A percentile compares a stretch with the other conserved stretches of the same genome.
These are phyloP conservation scores for Euryodendron excelsum DNA, from an alignment of 148 eudicot species.

Conservation along the genomic window DNA sequence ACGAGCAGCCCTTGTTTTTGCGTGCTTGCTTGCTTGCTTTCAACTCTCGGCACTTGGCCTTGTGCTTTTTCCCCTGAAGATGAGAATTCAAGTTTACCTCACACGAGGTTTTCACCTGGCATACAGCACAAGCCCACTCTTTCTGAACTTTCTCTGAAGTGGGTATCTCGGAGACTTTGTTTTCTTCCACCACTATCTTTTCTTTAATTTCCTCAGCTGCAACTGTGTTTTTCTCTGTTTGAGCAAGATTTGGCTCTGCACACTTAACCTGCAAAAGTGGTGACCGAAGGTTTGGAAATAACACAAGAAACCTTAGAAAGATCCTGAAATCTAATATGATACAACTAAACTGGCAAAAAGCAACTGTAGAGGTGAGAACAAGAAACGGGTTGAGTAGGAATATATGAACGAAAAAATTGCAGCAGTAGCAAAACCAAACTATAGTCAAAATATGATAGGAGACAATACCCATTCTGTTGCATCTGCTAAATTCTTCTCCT, in stretches of 20 bases:
- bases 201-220: background rate
- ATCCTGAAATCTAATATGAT: background rate
- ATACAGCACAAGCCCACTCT: conserved; percentile 26
- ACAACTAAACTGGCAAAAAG: background rate
- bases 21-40: background rate
- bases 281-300: no score
- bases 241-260: background rate
- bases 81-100: conserved; percentile 16
- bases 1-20: background rate
- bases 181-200: background rate
- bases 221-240: background rate
- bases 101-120: conserved; percentile 7
- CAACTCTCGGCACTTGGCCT: background rate
- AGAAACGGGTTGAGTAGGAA: background rate
- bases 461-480: conserved; percentile 7
- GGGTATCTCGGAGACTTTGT: background rate
- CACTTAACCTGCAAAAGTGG: conserved; percentile 1
- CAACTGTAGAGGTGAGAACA: background rate
- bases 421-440: background rate
- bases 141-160: conserved; percentile 12
- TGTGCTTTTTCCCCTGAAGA: conserved; percentile 26
- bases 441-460: background rate
- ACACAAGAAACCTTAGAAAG: background rate
- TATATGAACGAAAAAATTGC: background rate
- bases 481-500: conserved; percentile 5